A percentile compares a stretch with the other conserved stretches of the same genome.
Conservation (phyloP, 2,329 filamentous ascomycete species). For the Phaeosphaeriaceae sp. region DNA sequence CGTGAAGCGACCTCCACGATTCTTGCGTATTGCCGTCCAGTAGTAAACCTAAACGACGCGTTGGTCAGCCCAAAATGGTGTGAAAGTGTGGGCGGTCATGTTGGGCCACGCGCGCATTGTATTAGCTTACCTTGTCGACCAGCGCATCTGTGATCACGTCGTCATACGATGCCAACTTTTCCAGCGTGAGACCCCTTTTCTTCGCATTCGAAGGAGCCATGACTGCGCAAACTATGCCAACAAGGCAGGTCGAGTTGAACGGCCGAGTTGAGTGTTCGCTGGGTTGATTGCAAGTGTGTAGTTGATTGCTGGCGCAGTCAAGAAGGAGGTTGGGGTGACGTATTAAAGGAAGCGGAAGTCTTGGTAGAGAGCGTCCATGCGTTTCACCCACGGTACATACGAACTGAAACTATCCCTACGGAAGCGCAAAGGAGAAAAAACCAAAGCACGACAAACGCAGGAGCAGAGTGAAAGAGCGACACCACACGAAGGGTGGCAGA, state of each 20-base stretch:
- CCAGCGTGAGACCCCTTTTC: constrained; percentile 80
- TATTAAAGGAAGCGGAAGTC: constrained; percentile 12
- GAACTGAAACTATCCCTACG: constrained; percentile 13
- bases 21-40: constrained; percentile 96
- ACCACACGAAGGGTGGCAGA: constrained; percentile 28
- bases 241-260: not conserved
- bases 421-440: constrained; percentile 18
- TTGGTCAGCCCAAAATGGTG: constrained; percentile 20
- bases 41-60: constrained; percentile 75
- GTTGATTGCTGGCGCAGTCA: constrained; percentile 1
- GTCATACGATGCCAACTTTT: constrained; percentile 90
- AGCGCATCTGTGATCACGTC: constrained; percentile 95
- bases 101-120: constrained; percentile 4
- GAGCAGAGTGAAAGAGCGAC: constrained; percentile 34
- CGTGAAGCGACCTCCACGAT: constrained; percentile 82
- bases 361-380: constrained; percentile 18
- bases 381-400: constrained; percentile 21
- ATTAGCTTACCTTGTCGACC: constrained; percentile 80
- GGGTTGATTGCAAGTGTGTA: constrained; percentile 4
- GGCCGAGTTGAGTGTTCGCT: constrained; percentile 1
- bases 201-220: constrained; percentile 55
- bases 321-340: constrained; percentile 39
- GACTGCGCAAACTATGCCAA: constrained; percentile 18
- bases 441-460: constrained; percentile 22
- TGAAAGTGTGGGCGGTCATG: constrained; percentile 12